Base-by-base conservation (phyloP, 2,329 filamentous ascomycete genomes). In the Fonsecaea multimorphosa region DNA sequence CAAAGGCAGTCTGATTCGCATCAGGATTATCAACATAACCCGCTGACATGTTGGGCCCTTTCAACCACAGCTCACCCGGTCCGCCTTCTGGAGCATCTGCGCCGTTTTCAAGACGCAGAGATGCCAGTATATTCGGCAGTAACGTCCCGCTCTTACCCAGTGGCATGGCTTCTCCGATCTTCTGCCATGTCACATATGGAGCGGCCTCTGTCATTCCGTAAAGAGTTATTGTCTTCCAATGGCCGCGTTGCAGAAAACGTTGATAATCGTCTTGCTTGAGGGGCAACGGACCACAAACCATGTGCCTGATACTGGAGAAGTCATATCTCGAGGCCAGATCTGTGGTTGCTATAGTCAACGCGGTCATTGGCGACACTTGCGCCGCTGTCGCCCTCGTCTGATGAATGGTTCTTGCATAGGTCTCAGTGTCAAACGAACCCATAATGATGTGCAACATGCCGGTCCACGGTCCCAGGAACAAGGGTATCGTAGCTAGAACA, bases 211-310 rank as follows among this genome's bases (percentile, higher is more conserved):
- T 92, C 9, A 97, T 84, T 0, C 93, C 93, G 74, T 96, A 92
- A 86, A 24, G 85, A 77, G 81, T 91, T 91, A 63, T 49, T n/a
- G 60, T 63, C 60, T 63, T 63, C 60, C 60, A 63, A 4, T 27
- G n/a, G 97, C 29, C 91, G 93, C 79, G 97, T 93, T 82, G 96
- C 97, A 67, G 96, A 86, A 1, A 94, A 90, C 1, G 97, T 84
- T 68, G 19, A 22, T 63, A 63, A 24, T 51, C 53, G 8, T 97
- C 92, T 36, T 83, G 81, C 0, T 91, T 93, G 36, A 97, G 81
- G 0, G 93, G 93, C 0, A 93, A 92, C 0, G 93, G 93, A 22
- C 91, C 92, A 36, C 83, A 81, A 0, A 91, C 93, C 44, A 97
- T 81, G 0, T 93, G 93, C 0, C 90, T 89, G 93, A 93, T 0